Conservation (phyloP, 2,329 filamentous ascomycete genomes). For the Arthrobotrys sphaeroides region DNA sequence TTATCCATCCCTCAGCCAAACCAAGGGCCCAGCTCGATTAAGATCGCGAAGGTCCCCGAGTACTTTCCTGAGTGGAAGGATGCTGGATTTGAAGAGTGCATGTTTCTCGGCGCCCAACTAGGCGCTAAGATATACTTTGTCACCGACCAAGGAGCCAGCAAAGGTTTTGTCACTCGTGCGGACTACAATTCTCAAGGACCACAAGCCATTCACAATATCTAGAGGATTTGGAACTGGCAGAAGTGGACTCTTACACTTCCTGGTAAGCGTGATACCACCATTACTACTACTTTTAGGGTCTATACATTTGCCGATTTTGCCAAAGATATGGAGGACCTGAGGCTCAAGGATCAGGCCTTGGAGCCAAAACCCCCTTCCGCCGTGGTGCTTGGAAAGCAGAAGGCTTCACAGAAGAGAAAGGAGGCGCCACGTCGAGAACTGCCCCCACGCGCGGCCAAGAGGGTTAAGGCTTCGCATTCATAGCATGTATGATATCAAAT, state of each 20-base stretch:
- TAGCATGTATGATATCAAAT: constrained; percentile 23
- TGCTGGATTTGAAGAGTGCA: constrained; percentile 78
- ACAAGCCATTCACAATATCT: constrained; percentile 69
- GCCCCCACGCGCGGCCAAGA: constrained; percentile 12
- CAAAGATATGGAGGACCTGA: neutral
- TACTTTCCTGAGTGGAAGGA: constrained; percentile 94
- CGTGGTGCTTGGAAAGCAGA: neutral
- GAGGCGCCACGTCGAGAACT: neutral
- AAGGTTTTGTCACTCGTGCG: constrained; percentile 74
- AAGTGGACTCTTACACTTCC: neutral
- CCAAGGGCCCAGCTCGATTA: constrained; percentile 85
- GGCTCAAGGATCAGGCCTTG: neutral
- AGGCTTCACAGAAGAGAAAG: neutral
- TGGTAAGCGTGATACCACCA: no score
- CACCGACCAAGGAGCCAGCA: constrained; percentile 72
- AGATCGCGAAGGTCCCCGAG: constrained; percentile 77
- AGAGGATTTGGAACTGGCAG: constrained; percentile 12
- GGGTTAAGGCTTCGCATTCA: neutral
- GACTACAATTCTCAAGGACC: constrained; percentile 76
- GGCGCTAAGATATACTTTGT: constrained; percentile 80
- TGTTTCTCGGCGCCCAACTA: constrained; percentile 87
- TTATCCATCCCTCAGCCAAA: constrained; percentile 68
- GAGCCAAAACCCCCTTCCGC: no score
- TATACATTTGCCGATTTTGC: no score
- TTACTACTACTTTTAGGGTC: no score